Evolutionary conservation across 768 basidiomycete species (phyloP).

Genomic region (Myochromella boudieri): DNA sequence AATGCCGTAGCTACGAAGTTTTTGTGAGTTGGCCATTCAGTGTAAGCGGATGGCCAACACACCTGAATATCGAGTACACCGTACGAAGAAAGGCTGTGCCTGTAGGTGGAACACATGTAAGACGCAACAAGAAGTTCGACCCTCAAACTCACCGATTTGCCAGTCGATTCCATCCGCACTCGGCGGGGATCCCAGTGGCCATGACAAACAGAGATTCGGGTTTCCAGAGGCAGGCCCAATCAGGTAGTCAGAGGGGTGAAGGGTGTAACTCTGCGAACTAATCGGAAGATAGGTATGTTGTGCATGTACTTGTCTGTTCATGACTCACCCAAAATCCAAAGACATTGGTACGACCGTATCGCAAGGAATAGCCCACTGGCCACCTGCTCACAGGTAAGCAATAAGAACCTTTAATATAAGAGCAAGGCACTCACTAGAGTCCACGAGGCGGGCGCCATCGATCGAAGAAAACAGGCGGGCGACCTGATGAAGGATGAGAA

Average conservation of each 20-base stretch:
- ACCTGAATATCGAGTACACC: conserved; percentile 82
- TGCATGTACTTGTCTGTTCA: not conserved
- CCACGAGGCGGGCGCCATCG: conserved; percentile 66
- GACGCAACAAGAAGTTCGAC: not conserved
- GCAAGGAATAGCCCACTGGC: conserved; percentile 80
- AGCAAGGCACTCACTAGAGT: conserved; percentile 38
- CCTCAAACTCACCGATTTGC: conserved; percentile 63
- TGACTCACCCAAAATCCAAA: conserved; percentile 67
- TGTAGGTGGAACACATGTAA: conserved; percentile 19
- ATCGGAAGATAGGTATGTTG: not conserved
- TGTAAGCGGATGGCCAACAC: conserved; percentile 7
- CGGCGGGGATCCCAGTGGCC: conserved; percentile 69
- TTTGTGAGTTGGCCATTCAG: not conserved
- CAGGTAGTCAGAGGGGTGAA: conserved; percentile 76
- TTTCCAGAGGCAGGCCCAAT: conserved; percentile 68
- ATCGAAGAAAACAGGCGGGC: conserved; percentile 61
- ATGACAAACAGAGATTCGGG: conserved; percentile 68
- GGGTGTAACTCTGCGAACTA: conserved; percentile 52
- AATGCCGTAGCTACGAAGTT: conserved; percentile 66
- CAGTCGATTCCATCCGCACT: conserved; percentile 78
- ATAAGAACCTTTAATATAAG: not conserved
- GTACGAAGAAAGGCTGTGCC: conserved; percentile 70
- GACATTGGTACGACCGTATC: conserved; percentile 55
- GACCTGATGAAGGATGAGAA: conserved; percentile 44
- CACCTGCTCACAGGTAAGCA: conserved; percentile 32